A percentile compares a stretch with the other conserved stretches of the same genome.
These are phyloP conservation scores for Xylaria intraflava DNA, from an alignment of 495 filamentous ascomycete genomes.

Conservation along the genomic window DNA sequence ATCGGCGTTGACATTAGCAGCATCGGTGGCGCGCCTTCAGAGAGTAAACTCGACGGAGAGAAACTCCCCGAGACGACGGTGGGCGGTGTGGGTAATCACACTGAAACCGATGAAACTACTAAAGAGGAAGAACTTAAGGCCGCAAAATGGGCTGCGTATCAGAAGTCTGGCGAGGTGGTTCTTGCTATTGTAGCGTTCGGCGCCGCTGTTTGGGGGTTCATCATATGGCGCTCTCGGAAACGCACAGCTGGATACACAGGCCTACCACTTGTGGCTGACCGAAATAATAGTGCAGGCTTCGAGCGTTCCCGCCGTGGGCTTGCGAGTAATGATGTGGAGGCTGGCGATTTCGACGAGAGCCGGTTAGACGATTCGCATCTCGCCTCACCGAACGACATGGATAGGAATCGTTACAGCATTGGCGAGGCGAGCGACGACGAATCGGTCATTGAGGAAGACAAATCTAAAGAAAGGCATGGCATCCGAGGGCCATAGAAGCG, in stretches of 20 bases:
- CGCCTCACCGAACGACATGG: conserved; percentile 35
- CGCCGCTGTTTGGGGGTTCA: conserved; percentile 73
- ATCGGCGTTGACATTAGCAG: conserved; percentile 87
- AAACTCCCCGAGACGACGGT: conserved; percentile 80
- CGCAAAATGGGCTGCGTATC: conserved; percentile 88
- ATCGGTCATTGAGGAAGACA: conserved; percentile 20
- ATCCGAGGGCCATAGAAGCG: neutral
- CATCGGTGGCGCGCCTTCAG: conserved; percentile 79
- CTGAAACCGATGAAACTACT: conserved; percentile 68
- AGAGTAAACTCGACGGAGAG: conserved; percentile 85
- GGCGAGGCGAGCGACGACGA: conserved; percentile 53
- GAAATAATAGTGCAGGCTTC: conserved; percentile 28
- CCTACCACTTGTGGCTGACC: conserved; percentile 25
- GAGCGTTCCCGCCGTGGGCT: conserved; percentile 48
- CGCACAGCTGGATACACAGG: conserved; percentile 50
- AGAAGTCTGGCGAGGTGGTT: conserved; percentile 83
- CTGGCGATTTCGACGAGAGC: conserved; percentile 82
- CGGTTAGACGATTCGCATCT: conserved; percentile 73
- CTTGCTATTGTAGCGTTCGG: conserved; percentile 78
- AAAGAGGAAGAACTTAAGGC: conserved; percentile 66
- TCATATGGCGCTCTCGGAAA: conserved; percentile 73
- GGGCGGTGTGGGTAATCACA: conserved; percentile 67
- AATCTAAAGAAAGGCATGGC: conserved; percentile 2
- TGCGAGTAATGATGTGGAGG: conserved; percentile 59
- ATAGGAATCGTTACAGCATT: conserved; percentile 47